Base-by-base conservation (phyloP, 2,329 filamentous ascomycete species). In the Fusarium marasasianum region DNA sequence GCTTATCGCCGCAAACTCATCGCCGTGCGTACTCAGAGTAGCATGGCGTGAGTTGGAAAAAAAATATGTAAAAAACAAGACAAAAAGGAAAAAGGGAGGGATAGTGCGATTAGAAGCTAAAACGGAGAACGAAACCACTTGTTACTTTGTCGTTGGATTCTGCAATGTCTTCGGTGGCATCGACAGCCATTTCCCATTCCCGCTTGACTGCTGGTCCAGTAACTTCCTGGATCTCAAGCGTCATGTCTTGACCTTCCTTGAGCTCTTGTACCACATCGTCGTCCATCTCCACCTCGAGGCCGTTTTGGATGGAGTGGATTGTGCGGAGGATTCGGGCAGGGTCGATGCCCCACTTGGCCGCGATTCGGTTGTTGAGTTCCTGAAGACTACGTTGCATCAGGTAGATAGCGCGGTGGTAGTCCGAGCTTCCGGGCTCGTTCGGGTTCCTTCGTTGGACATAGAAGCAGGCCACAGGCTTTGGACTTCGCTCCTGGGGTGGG, bases 171-270 rank as follows among this genome's bases (percentile, higher is more conserved):
- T 86, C 84, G n/a, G 80, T 78, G 20, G 80, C 82, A 64, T 91
- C 89, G 35, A 91, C 80, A 6, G 86, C 84, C 89, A 91, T 91
- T 62, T 91, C 89, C 89, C 89, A 91, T 74, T 91, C 89, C 41
- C 85, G 82, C 78, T 91, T 91, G 44, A 84, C 76, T 33, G 63
- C 43, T 31, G 76, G 77, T 37, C 84, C 83, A 9, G 81, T 76
- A n/a, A 85, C 78, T 75, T 89, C 86, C 24, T 81, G 80, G 47
- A 93, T 86, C 76, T 96, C 92, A 65, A 93, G 87, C 66, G 92
- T 89, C 92, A 98, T 96, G 79, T 98, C 96, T 82, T 98, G 94
- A 38, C 95, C 95, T 83, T 99, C 96, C 4, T 91, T 89, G 59
- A 98, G 86, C 81, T 96, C 93, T 50, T 89, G 89, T 38, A 98